Percentiles rank a stretch among this genome's conserved stretches.
phyloP scores from a whole-genome alignment of 805 yeast genomes.

The Candida ponderosae region DNA sequence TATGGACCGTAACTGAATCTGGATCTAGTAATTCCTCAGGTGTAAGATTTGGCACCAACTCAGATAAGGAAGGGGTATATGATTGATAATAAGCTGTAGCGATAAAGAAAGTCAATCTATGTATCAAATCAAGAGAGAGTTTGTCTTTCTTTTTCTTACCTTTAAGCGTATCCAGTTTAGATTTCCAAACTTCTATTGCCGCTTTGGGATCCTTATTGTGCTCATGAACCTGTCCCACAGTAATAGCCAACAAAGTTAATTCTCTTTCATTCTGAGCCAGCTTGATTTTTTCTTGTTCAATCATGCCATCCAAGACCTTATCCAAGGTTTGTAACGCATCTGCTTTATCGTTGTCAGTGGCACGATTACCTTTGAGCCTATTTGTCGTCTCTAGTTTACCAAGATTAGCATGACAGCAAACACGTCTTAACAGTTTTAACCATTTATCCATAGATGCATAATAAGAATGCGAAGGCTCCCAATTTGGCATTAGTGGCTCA shows the following conservation, averaged over 20 bases:
- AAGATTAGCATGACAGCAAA: conserved; percentile 73
- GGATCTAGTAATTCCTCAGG: conserved; percentile 19
- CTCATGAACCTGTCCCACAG: conserved; percentile 67
- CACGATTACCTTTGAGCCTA: too few species aligned
- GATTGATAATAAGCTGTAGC: conserved; percentile 67
- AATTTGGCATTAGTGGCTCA: conserved; percentile 37
- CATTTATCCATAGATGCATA: conserved; percentile 52
- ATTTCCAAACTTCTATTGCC: conserved; percentile 42
- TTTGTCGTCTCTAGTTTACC: conserved; percentile 9
- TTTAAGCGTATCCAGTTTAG: conserved; percentile 15
- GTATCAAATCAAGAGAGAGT: conserved; percentile 52
- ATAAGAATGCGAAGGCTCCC: conserved; percentile 37
- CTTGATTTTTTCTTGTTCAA: conserved; percentile 44
- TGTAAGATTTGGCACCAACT: conserved; percentile 16
- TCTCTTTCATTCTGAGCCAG: conserved; percentile 41
- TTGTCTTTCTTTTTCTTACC: conserved; percentile 29
- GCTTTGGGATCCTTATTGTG: conserved; percentile 38
- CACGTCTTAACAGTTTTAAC: conserved; percentile 62
- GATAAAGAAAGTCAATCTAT: conserved; percentile 69
- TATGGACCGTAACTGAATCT: conserved; percentile 16
- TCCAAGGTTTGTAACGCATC: conserved; percentile 41
- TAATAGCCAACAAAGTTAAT: conserved; percentile 37
- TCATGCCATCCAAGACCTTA: conserved; percentile 61
- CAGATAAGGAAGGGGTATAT: conserved; percentile 24
- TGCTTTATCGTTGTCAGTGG: conserved; percentile 8